These are phyloP conservation scores for Teunomyces lycoperdinae DNA, from an alignment of 805 yeast species.

Conservation along the genomic window DNA sequence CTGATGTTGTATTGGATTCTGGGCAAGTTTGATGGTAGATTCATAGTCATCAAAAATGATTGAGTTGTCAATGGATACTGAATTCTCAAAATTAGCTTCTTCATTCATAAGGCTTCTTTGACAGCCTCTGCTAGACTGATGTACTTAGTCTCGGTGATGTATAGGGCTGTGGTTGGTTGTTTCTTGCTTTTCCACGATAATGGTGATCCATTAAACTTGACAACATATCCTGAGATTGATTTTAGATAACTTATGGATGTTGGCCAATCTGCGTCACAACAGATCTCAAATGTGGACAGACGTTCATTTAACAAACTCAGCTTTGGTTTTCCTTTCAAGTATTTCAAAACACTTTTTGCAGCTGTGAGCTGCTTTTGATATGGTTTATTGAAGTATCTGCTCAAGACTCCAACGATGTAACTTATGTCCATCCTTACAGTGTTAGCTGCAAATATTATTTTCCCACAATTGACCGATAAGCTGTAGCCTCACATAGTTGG, in stretches of 20 bases:
- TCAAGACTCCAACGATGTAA: background rate
- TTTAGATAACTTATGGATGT: slow-evolving; percentile 1
- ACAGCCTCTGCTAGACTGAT: slow-evolving; percentile 8
- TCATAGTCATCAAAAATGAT: background rate
- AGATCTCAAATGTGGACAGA: slow-evolving; percentile 4
- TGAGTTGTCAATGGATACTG: background rate
- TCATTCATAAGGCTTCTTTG: slow-evolving; percentile 9
- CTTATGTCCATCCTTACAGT: no score
- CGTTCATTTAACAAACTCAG: background rate
- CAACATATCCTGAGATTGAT: slow-evolving; percentile 3
- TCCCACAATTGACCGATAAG: background rate
- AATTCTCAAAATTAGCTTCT: background rate
- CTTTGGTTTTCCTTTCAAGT: slow-evolving; percentile 11
- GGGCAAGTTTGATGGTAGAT: background rate
- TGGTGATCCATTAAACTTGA: slow-evolving; percentile 7
- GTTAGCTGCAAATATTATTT: no score
- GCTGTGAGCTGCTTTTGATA: background rate
- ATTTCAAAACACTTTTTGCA: slow-evolving; percentile 3
- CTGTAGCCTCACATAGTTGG: background rate
- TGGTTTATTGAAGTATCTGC: background rate
- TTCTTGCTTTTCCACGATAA: slow-evolving; percentile 15
- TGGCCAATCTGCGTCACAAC: slow-evolving; percentile 13
- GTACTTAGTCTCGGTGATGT: slow-evolving; percentile 14
- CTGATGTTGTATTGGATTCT: background rate
- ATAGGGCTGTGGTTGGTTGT: slow-evolving; percentile 11